phyloP scores from a whole-genome alignment of 139 green algal genomes.

The Chara braunii region DNA sequence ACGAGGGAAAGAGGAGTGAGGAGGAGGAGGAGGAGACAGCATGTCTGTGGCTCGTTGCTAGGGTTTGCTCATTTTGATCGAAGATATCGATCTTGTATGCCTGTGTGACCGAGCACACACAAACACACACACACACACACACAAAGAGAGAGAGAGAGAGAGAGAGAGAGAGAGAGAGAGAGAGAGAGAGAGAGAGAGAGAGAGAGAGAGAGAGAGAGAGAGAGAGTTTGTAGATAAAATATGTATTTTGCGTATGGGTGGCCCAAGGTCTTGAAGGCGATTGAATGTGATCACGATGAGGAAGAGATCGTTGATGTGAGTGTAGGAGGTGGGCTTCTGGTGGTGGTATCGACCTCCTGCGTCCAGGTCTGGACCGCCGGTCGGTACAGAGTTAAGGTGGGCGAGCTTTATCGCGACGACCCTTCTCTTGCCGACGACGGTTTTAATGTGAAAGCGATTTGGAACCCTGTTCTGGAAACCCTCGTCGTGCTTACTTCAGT shows the following conservation, averaged over 20 bases:
- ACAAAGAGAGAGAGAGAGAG: too few relatives aligned
- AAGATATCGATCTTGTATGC: too few relatives aligned
- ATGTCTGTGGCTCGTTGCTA: too few relatives aligned
- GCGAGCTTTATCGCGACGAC: constrained; percentile 17
- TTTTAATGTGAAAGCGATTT: constrained; percentile 19
- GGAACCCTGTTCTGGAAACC: constrained; percentile 21
- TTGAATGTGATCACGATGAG: constrained; percentile 9
- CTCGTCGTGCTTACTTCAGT: constrained; percentile 27
- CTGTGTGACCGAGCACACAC: too few relatives aligned
- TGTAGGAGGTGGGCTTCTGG: constrained; percentile 4
- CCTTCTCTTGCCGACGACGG: constrained; percentile 28
- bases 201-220: too few relatives aligned
- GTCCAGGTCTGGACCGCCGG: constrained; percentile 37
- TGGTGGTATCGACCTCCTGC: constrained; percentile 16
- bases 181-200: too few relatives aligned
- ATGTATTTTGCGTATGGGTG: constrained; percentile 45
- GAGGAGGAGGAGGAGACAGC: too few relatives aligned
- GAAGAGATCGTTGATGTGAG: constrained; percentile 17
- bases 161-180: too few relatives aligned
- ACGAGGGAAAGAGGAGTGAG: too few relatives aligned
- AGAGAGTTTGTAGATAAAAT: constrained; percentile 18
- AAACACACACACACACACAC: too few relatives aligned
- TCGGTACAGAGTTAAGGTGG: constrained; percentile 37
- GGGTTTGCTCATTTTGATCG: too few relatives aligned
- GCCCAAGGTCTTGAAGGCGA: constrained; percentile 26